A percentile compares a stretch with the other conserved stretches of the same genome.
Conservation (phyloP, 805 yeast species). For the Scheffersomyces ergatensis region DNA sequence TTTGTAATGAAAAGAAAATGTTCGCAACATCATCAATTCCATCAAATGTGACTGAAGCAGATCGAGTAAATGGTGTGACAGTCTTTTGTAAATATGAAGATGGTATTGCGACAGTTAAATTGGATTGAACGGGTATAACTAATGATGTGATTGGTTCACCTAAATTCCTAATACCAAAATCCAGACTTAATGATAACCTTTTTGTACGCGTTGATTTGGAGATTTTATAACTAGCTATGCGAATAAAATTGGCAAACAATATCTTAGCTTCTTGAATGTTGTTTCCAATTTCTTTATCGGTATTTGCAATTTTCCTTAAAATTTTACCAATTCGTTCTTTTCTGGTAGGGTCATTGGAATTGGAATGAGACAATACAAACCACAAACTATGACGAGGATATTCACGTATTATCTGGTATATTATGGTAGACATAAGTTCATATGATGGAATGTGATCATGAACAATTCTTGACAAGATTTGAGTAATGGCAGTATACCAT, state of each 20-base stretch:
- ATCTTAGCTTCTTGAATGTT: constrained; percentile 24
- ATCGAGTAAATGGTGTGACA: constrained; percentile 43
- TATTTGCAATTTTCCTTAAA: constrained; percentile 9
- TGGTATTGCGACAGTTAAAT: constrained; percentile 68
- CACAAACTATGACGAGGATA: constrained; percentile 88
- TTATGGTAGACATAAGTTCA: constrained; percentile 53
- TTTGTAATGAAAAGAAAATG: constrained; percentile 78
- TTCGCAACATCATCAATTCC: constrained; percentile 66
- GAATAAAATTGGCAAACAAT: constrained; percentile 41
- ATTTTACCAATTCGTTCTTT: constrained; percentile 24
- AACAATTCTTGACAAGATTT: constrained; percentile 73
- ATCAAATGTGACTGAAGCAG: constrained; percentile 48
- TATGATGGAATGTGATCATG: constrained; percentile 60
- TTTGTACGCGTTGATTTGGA: constrained; percentile 29
- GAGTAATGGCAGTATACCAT: constrained; percentile 88
- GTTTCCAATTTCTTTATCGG: not conserved
- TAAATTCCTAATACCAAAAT: constrained; percentile 34
- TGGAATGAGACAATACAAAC: constrained; percentile 69
- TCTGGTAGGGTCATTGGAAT: constrained; percentile 46
- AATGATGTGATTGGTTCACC: constrained; percentile 37
- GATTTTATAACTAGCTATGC: constrained; percentile 40
- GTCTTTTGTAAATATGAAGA: constrained; percentile 41
- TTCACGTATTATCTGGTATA: constrained; percentile 52
- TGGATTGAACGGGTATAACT: constrained; percentile 72
- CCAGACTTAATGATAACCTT: constrained; percentile 36